These are phyloP conservation scores for Guadua angustifolia DNA, from an alignment of 176 grass and related monocot genomes.

Conservation along the genomic window DNA sequence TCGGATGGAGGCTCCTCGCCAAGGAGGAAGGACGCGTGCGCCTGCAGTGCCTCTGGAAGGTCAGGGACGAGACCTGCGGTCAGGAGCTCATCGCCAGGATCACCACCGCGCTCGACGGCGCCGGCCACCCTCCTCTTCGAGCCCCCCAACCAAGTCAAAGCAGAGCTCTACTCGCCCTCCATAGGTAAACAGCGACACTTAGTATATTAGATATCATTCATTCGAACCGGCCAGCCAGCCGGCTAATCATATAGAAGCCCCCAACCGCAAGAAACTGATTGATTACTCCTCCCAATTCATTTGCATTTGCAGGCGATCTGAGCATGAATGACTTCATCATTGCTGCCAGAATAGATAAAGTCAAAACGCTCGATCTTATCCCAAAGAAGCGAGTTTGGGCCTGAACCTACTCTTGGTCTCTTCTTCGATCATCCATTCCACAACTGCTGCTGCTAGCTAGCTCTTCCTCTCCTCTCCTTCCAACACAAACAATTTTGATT, in stretches of 20 bases:
- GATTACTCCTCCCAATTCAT: too few species aligned
- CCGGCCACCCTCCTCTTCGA: constrained; percentile 56
- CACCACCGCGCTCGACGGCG: constrained; percentile 47
- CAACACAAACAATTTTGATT: background rate
- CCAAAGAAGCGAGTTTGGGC: constrained; percentile 79
- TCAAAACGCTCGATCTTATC: constrained; percentile 68
- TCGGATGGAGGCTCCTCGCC: constrained; percentile 68
- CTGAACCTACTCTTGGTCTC: constrained; percentile 26
- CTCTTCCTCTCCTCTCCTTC: too few species aligned
- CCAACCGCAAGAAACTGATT: too few species aligned
- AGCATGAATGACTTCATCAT: constrained; percentile 73
- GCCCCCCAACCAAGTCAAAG: constrained; percentile 68
- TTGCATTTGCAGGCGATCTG: constrained; percentile 47
- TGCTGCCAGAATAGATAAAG: constrained; percentile 66
- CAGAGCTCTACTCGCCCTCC: constrained; percentile 62
- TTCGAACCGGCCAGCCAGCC: too few species aligned
- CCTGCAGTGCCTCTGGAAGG: constrained; percentile 80
- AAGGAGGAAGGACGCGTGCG: background rate
- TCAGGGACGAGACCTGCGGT: constrained; percentile 67
- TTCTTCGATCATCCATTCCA: too few species aligned
- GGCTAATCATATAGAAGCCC: too few species aligned
- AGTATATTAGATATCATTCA: too few species aligned
- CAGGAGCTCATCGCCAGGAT: constrained; percentile 77
- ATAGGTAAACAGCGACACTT: background rate
- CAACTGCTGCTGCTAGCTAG: too few species aligned